Base-by-base conservation (phyloP, 768 basidiomycete genomes). In the Jaapia argillacea region DNA sequence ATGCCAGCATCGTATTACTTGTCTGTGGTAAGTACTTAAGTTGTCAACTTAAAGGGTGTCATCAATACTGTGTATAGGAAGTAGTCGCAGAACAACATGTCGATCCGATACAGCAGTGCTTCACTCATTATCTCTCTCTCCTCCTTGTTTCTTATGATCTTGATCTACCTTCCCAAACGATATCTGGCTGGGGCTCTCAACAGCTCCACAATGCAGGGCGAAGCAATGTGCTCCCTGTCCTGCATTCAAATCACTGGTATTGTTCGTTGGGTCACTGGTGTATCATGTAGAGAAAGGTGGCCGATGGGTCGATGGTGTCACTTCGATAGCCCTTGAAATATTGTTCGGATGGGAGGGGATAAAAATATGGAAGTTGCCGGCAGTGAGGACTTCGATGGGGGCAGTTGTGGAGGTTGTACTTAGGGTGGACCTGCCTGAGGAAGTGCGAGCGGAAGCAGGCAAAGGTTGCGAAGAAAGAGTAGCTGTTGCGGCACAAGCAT, bases 261-360 rank as follows among this genome's bases (percentile, higher is more conserved):
- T 72, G 12, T 65, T 72, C 43, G 31, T 65, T 2, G 71, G 70
- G 1, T 61, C 62, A 4, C 44, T 69, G 39, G 57, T 70, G 23
- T 70, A 56, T 36, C 52, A 61, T 5, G 48, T 63, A 3, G 69
- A 70, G 70, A 45, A 52, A 4, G 62, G 66, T n/a, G 71, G 69
- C 0, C 71, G 70, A 71, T 72, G 71, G 70, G 54, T 70, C 10
- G 71, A 72, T 44, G 52, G 64, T 16, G 63, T 61, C n/a, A 71
- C 70, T 7, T 58, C 68, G 1, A 58, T 72, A 21, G 42, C 62
- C 7, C 56, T 72, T 24, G 62, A 60, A 2, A 3, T 68, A 5
- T 49, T 71, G 37, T 72, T 72, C 43, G 67, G 61, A 6, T 66
- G 68, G 65, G 70, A 72, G 39, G 70, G 69, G 1, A 13, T 54